A percentile compares a stretch with the other conserved stretches of the same genome.
These are phyloP conservation scores for Mycosarcoma maydis DNA, from an alignment of 1,284 basidiomycete species.

Conservation along the genomic window DNA sequence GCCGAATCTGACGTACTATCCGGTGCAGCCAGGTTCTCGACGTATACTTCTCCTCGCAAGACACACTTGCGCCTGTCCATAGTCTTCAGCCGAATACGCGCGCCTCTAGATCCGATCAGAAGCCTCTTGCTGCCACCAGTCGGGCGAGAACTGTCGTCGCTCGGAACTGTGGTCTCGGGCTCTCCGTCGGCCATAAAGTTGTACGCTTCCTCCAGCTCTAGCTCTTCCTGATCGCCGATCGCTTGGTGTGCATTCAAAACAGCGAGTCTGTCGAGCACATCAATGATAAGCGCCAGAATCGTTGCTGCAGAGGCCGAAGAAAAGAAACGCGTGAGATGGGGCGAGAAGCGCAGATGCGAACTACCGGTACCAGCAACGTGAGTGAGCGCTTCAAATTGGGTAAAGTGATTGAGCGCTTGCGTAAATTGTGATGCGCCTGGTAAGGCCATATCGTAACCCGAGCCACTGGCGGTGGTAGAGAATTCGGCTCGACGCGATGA, in stretches of 20 bases:
- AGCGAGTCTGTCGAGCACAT: slow-evolving; percentile 41
- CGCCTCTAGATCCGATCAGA: slow-evolving; percentile 48
- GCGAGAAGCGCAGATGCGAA: slow-evolving; percentile 54
- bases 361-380: slow-evolving; percentile 27
- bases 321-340: slow-evolving; percentile 65
- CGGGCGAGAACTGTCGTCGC: slow-evolving; percentile 11
- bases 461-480: slow-evolving; percentile 25
- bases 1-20: slow-evolving; percentile 15
- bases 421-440: slow-evolving; percentile 58
- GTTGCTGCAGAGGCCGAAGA: slow-evolving; percentile 36
- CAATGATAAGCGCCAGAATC: slow-evolving; percentile 38
- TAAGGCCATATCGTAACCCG: slow-evolving; percentile 20
- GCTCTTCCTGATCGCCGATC: slow-evolving; percentile 56
- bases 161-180: slow-evolving; percentile 2
- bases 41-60: slow-evolving; percentile 58
- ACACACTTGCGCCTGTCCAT: slow-evolving; percentile 65
- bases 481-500: slow-evolving; percentile 37
- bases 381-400: slow-evolving; percentile 51
- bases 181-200: slow-evolving; percentile 45
- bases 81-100: slow-evolving; percentile 55
- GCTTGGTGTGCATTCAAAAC: slow-evolving; percentile 51
- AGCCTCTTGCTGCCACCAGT: slow-evolving; percentile 17
- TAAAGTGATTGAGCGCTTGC: slow-evolving; percentile 58
- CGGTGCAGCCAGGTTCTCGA: slow-evolving; percentile 48
- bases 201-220: slow-evolving; percentile 51